Evolutionary conservation across 768 basidiomycete species (phyloP), one percentile per base, ranked within the genome.

Genomic region (Tephrocybe sp.): DNA sequence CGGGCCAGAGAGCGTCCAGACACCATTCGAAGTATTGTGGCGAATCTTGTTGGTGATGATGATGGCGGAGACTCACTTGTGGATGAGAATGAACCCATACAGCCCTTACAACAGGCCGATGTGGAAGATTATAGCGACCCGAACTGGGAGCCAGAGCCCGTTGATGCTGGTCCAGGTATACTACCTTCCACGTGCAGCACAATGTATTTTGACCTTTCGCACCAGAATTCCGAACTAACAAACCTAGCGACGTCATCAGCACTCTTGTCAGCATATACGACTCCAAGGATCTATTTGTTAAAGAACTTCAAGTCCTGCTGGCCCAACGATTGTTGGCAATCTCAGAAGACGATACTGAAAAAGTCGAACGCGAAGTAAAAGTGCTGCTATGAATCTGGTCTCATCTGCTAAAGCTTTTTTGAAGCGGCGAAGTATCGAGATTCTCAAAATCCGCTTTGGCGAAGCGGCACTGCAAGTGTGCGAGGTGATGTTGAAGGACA

Each of bases 231-330:
- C 80, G 93, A 30, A 83, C 90, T 1, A 94, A 88, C 63, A 94
- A 90, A 64, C 85, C 91, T 0, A 90, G 90, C 59, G 97, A 98
- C 62, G 85, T 98, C 54, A 88, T 98, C 62, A 95, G 92, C 65
- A 96, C 96, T 0, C 84, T 98, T 1, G 94, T 98, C 58, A 93
- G 90, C 65, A 98, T 98, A 58, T 98, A 98, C 60, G 94, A 98
- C 64, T 95, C 95, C 2, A 90, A 93, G 63, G 97, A 98, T 58
- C 80, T 98, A 8, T 98, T 99, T 61, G 83, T 98, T 59, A 96
- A 93, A 65, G 97, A 98, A 66, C 73, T 99, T 26, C 97, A 98
- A 65, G 85, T 93, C 0, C 72, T 97, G 3, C 80, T 99, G 12
- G 95, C 94, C 0, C 90, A 93, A 54, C 79, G 94, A 8, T 70